Conservation (phyloP, 108 stramenopile genomes). For the Nitzschia putrida region DNA sequence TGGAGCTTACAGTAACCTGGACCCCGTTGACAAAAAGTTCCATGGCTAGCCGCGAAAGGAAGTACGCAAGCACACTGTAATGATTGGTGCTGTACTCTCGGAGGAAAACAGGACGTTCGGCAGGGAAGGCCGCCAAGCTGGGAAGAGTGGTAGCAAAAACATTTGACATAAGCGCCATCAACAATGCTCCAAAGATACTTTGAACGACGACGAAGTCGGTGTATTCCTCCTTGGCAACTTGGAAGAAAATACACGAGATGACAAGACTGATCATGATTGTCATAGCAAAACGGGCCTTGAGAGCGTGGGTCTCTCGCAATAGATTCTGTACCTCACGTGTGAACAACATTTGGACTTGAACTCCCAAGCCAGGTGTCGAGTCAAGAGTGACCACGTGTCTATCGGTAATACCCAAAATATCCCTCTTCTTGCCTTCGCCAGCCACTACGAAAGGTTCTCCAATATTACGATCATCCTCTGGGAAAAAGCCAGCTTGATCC, state of each 20-base stretch:
- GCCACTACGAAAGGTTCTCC: conserved; percentile 4
- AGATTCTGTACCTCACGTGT: conserved; percentile 48
- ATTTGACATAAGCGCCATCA: conserved; percentile 42
- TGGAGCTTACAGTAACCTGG: conserved; percentile 9
- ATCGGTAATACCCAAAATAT: conserved; percentile 36
- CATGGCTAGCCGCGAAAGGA: conserved; percentile 34
- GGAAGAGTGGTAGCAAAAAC: conserved; percentile 63
- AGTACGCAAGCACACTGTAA: conserved; percentile 65
- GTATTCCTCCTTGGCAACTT: conserved; percentile 33
- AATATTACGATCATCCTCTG: conserved; percentile 8
- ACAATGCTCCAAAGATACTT: conserved; percentile 58
- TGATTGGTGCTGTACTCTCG: conserved; percentile 81
- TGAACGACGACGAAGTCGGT: conserved; percentile 37
- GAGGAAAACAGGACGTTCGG: conserved; percentile 53
- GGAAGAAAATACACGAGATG: conserved; percentile 59
- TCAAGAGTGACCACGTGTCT: neutral
- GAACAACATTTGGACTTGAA: conserved; percentile 42
- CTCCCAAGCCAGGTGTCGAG: conserved; percentile 24
- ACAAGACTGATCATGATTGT: conserved; percentile 54
- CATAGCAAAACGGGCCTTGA: conserved; percentile 49
- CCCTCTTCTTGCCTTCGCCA: neutral
- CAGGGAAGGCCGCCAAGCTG: conserved; percentile 33
- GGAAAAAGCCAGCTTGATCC: conserved; percentile 35
- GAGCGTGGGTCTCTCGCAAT: conserved; percentile 39
- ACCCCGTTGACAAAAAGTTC: conserved; percentile 38